These are phyloP conservation scores for Isabelozyma pseudorhagii DNA, from an alignment of 805 yeast species.

Conservation along the genomic window DNA sequence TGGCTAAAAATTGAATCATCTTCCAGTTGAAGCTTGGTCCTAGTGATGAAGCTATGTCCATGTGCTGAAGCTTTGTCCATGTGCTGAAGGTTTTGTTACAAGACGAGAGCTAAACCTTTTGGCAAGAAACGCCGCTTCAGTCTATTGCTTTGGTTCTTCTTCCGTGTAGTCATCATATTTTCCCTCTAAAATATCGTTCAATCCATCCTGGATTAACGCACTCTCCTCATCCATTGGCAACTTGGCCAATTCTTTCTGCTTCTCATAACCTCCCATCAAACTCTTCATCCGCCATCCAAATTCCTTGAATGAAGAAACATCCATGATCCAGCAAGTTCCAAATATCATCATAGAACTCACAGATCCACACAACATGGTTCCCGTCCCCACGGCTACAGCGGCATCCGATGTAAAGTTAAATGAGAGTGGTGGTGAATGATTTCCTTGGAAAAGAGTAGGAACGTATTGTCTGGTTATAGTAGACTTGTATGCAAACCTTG, in stretches of 20 bases:
- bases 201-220: slow-evolving; percentile 50
- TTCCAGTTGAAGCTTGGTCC: too few relatives aligned
- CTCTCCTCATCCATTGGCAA: slow-evolving; percentile 57
- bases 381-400: slow-evolving; percentile 77
- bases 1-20: too few relatives aligned
- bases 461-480: slow-evolving; percentile 68
- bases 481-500: slow-evolving; percentile 73
- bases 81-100: too few relatives aligned
- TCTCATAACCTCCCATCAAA: slow-evolving; percentile 65
- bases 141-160: too few relatives aligned
- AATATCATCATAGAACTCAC: slow-evolving; percentile 69
- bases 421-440: slow-evolving; percentile 77
- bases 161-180: slow-evolving; percentile 23
- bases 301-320: slow-evolving; percentile 65
- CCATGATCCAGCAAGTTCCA: slow-evolving; percentile 78
- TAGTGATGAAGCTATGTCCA: too few relatives aligned
- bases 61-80: too few relatives aligned
- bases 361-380: slow-evolving; percentile 70
- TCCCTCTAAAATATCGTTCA: slow-evolving; percentile 49
- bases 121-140: too few relatives aligned
- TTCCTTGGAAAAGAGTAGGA: slow-evolving; percentile 78
- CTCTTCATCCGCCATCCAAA: slow-evolving; percentile 68
- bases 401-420: slow-evolving; percentile 81
- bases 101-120: too few relatives aligned
- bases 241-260: slow-evolving; percentile 42